Conservation (phyloP, 106 monocot genomes). For the Allium fistulosum region DNA sequence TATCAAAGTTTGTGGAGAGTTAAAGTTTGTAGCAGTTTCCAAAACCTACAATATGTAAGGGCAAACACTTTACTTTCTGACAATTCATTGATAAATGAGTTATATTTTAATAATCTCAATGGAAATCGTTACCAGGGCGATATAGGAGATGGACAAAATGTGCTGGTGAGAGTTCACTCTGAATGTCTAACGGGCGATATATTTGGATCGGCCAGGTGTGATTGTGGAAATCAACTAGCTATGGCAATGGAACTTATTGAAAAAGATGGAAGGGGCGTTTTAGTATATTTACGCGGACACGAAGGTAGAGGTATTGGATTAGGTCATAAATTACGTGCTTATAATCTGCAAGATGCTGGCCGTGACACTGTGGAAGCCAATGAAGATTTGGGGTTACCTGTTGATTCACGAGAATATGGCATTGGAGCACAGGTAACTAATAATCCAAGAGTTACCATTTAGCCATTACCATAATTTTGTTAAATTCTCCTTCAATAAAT, state of each 20-base stretch:
- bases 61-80: too few relatives aligned
- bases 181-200: slow-evolving; percentile 86
- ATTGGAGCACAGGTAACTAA: slow-evolving; percentile 84
- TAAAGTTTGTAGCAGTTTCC: too few relatives aligned
- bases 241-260: slow-evolving; percentile 84
- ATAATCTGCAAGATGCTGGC: slow-evolving; percentile 92
- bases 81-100: too few relatives aligned
- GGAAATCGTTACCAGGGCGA: slow-evolving; percentile 38
- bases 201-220: slow-evolving; percentile 75
- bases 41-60: too few relatives aligned
- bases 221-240: slow-evolving; percentile 85
- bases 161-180: slow-evolving; percentile 90
- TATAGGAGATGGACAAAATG: slow-evolving; percentile 75
- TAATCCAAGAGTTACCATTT: too few relatives aligned
- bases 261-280: slow-evolving; percentile 76
- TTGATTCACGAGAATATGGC: slow-evolving; percentile 94
- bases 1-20: too few relatives aligned
- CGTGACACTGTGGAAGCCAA: slow-evolving; percentile 95
- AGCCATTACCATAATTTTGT: too few relatives aligned
- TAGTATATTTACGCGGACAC: slow-evolving; percentile 92
- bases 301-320: slow-evolving; percentile 95
- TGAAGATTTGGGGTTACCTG: slow-evolving; percentile 79
- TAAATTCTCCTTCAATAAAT: too few relatives aligned
- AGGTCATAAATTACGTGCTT: slow-evolving; percentile 97
- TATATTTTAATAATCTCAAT: too few relatives aligned